Conservation (phyloP, 1,284 basidiomycete species). For the Puccinia horiana region DNA sequence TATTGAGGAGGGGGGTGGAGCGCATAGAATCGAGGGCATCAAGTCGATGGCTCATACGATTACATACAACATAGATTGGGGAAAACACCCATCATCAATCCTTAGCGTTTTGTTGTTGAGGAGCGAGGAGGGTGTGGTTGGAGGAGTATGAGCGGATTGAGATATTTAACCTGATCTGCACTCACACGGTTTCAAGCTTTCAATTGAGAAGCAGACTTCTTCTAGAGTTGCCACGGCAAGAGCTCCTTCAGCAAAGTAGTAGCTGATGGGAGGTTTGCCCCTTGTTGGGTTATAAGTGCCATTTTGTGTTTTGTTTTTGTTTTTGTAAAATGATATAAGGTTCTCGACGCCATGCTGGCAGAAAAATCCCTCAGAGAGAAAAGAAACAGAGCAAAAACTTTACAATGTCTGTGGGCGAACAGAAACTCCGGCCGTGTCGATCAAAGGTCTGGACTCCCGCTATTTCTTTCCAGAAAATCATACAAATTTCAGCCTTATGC, state of each 20-base stretch:
- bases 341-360: neutral
- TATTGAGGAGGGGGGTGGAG: neutral
- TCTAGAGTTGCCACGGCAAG: neutral
- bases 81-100: too few species aligned
- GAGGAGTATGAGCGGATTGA: constrained; percentile 5
- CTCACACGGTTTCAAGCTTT: constrained; percentile 8
- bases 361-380: neutral
- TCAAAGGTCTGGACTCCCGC: neutral
- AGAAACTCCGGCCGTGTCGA: neutral
- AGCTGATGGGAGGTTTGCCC: neutral
- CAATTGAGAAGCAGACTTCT: neutral
- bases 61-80: neutral
- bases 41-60: neutral
- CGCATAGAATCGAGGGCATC: neutral
- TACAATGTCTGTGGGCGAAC: neutral
- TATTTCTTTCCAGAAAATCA: neutral
- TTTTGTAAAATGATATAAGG: too few species aligned
- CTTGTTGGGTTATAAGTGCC: neutral
- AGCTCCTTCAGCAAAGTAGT: neutral
- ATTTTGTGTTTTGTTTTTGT: neutral
- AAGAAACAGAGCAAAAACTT: too few species aligned
- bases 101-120: too few species aligned
- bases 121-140: neutral
- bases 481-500: neutral
- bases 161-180: neutral